Percentiles rank a stretch among this genome's conserved stretches.
phyloP scores from a whole-genome alignment of 2,329 filamentous ascomycete species.

The Tolypocladium tropicale region DNA sequence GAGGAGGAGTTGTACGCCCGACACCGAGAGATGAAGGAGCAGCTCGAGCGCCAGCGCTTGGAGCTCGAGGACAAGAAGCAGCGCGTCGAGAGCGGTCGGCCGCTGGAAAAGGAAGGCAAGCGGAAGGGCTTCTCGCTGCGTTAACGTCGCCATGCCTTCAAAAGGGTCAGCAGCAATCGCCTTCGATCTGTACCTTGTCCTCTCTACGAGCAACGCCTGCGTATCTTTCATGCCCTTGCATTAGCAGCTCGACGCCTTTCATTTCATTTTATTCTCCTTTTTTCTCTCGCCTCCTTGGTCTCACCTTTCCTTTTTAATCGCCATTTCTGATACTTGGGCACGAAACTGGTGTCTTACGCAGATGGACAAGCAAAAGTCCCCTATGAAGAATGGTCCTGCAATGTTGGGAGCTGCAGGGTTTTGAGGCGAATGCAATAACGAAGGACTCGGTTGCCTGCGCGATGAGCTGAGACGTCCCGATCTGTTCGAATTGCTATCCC shows the following conservation, averaged over 20 bases:
- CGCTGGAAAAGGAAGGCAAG: conserved; percentile 95
- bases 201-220: conserved; percentile 43
- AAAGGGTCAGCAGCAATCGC: conserved; percentile 24
- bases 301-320: conserved; percentile 25
- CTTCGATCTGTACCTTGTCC: conserved; percentile 11
- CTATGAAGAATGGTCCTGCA: conserved; percentile 26
- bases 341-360: conserved; percentile 20
- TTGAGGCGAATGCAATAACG: neutral
- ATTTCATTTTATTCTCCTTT: conserved; percentile 35
- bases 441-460: neutral
- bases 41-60: conserved; percentile 85
- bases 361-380: conserved; percentile 21
- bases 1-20: conserved; percentile 97
- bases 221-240: conserved; percentile 49
- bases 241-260: conserved; percentile 47
- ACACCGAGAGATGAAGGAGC: conserved; percentile 99
- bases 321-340: conserved; percentile 24
- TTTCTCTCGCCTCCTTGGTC: conserved; percentile 22
- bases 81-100: conserved; percentile 87
- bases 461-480: neutral
- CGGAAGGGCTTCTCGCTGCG: conserved; percentile 99
- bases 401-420: conserved; percentile 11
- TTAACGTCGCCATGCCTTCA: too few species aligned
- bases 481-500: neutral
- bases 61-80: conserved; percentile 98